These are phyloP conservation scores for Pichia sp. DNA, from an alignment of 1,139 yeast genomes.

Conservation along the genomic window DNA sequence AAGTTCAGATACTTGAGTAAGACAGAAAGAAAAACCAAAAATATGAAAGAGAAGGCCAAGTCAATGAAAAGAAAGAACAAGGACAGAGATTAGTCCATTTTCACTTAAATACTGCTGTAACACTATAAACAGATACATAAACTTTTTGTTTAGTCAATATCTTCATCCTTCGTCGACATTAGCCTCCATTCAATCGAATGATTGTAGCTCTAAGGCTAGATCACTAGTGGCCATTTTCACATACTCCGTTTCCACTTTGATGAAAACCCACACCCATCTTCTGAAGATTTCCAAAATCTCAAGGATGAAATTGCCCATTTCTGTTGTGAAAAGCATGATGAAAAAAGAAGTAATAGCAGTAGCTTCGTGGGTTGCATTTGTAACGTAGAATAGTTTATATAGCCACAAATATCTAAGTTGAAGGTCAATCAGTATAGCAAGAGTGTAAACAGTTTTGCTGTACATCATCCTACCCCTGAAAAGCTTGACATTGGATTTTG, in stretches of 20 bases:
- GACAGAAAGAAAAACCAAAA: slow-evolving; percentile 64
- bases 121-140: no score
- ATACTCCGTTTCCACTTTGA: slow-evolving; percentile 77
- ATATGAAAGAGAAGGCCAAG: slow-evolving; percentile 42
- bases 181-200: background rate
- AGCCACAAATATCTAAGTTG: slow-evolving; percentile 71
- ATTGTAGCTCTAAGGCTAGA: slow-evolving; percentile 20
- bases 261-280: slow-evolving; percentile 84
- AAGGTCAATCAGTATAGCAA: slow-evolving; percentile 54
- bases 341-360: slow-evolving; percentile 13
- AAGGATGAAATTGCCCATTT: slow-evolving; percentile 53
- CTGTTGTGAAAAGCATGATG: slow-evolving; percentile 39
- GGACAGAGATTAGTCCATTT: slow-evolving; percentile 4
- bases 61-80: slow-evolving; percentile 14
- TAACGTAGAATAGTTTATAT: slow-evolving; percentile 32
- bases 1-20: slow-evolving; percentile 83
- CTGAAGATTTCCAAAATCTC: slow-evolving; percentile 72
- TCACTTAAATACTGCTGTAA: no score
- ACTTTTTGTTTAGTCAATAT: no score
- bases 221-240: slow-evolving; percentile 27
- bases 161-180: no score
- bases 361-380: slow-evolving; percentile 7
- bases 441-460: slow-evolving; percentile 37
- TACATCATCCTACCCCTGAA: slow-evolving; percentile 28
- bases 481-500: slow-evolving; percentile 10